Conservation (phyloP, 371 early-diverging fungal species). For the Batrachochytrium dendrobatidis region DNA sequence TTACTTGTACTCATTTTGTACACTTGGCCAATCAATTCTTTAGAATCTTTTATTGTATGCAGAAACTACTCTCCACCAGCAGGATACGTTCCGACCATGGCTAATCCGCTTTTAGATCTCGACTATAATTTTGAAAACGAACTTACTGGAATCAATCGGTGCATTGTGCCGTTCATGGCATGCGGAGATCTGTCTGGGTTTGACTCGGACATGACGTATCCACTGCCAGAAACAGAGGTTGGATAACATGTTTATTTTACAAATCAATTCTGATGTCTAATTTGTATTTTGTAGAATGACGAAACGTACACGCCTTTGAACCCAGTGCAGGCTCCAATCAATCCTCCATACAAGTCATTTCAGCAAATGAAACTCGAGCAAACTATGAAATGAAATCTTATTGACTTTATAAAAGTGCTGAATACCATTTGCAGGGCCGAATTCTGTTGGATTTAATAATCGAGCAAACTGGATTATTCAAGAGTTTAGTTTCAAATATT, state of each 20-base stretch:
- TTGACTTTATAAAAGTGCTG: too few relatives aligned
- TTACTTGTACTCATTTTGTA: too few relatives aligned
- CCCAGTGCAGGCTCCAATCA: slow-evolving; percentile 81
- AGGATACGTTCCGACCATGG: slow-evolving; percentile 81
- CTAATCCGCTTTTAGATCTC: slow-evolving; percentile 75
- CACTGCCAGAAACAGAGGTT: slow-evolving; percentile 4
- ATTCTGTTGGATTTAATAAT: too few relatives aligned
- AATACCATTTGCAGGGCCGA: too few relatives aligned
- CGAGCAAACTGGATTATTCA: too few relatives aligned
- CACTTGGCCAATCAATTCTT: neutral
- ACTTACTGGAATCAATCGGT: slow-evolving; percentile 63
- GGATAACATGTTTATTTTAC: neutral
- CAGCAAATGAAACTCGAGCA: slow-evolving; percentile 61
- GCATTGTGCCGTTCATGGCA: slow-evolving; percentile 83
- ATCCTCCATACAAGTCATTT: slow-evolving; percentile 82
- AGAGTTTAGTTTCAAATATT: too few relatives aligned
- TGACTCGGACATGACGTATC: slow-evolving; percentile 25
- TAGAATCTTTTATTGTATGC: slow-evolving; percentile 92
- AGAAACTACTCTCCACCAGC: slow-evolving; percentile 76
- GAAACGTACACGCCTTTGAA: slow-evolving; percentile 33
- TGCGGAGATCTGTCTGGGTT: slow-evolving; percentile 70
- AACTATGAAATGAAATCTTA: too few relatives aligned
- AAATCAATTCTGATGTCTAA: too few relatives aligned
- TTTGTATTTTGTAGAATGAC: slow-evolving; percentile 22
- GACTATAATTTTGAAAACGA: slow-evolving; percentile 61